Conservation (phyloP, 2,329 filamentous ascomycete species). For the Penicillium sp. region DNA sequence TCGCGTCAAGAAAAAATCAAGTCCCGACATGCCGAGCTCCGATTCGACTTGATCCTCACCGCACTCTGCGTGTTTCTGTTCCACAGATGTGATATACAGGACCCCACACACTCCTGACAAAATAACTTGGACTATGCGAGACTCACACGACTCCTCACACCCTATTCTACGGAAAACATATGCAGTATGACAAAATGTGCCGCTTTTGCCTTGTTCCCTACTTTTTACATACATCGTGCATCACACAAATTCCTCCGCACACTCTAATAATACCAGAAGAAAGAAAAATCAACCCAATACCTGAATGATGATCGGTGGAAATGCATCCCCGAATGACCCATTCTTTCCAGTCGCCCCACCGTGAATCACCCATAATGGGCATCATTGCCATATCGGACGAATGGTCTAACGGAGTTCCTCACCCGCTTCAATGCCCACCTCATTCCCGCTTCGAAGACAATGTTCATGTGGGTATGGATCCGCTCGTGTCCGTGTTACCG, state of each 20-base stretch:
- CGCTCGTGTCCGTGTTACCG: not conserved
- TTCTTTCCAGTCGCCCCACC: not conserved
- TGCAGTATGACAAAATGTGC: not conserved
- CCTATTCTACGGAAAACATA: not conserved
- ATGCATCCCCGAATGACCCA: not conserved
- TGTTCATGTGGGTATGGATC: not conserved
- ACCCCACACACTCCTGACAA: not conserved
- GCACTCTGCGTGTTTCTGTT: not conserved
- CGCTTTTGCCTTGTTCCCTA: not conserved
- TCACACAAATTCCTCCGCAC: not conserved
- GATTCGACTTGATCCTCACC: slow-evolving; percentile 6
- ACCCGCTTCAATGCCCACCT: slow-evolving; percentile 1
- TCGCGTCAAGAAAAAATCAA: not conserved
- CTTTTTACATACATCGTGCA: not conserved
- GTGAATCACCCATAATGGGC: not conserved
- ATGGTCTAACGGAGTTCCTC: slow-evolving; percentile 2
- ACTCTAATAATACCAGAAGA: not conserved
- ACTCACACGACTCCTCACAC: not conserved
- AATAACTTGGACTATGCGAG: not conserved
- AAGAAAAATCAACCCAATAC: not conserved
- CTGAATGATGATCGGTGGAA: not conserved
- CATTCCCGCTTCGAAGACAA: not conserved
- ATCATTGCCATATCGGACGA: slow-evolving; percentile 11
- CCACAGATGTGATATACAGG: slow-evolving; percentile 12
- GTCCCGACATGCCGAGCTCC: slow-evolving; percentile 3